These are phyloP conservation scores for Tulasnella sp. DNA, from an alignment of 768 basidiomycete genomes.

Conservation along the genomic window DNA sequence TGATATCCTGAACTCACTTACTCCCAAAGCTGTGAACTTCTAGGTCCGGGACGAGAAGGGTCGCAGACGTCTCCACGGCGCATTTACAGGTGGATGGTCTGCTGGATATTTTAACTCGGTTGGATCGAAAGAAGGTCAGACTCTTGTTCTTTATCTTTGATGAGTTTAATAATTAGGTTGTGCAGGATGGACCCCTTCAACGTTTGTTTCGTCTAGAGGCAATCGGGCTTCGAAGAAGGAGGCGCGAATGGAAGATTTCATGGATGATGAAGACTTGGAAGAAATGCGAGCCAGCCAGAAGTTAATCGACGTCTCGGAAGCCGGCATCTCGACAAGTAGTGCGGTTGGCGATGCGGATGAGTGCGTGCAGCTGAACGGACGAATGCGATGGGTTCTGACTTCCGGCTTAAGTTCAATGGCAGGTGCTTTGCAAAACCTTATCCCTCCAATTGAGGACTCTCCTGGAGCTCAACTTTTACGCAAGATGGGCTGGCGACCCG, in stretches of 20 bases:
- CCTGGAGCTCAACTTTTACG: conserved; percentile 75
- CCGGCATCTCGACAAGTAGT: conserved; percentile 56
- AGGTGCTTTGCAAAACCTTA: conserved; percentile 51
- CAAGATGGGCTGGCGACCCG: conserved; percentile 92
- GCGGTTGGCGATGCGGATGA: conserved; percentile 39
- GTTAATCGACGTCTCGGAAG: conserved; percentile 68
- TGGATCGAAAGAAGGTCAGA: conserved; percentile 84
- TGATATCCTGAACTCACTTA: conserved; percentile 14
- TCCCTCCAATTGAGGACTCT: conserved; percentile 66
- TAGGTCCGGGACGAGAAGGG: conserved; percentile 92
- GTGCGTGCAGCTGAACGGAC: conserved; percentile 30
- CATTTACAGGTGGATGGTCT: conserved; percentile 96
- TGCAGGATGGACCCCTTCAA: conserved; percentile 90
- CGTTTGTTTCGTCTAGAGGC: conserved; percentile 79
- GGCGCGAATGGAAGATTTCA: conserved; percentile 80
- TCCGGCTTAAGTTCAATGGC: conserved; percentile 44
- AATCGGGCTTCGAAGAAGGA: conserved; percentile 53
- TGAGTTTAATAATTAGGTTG: background rate
- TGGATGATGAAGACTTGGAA: conserved; percentile 97
- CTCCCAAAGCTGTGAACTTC: conserved; percentile 8
- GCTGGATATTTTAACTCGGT: conserved; percentile 96
- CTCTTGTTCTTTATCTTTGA: background rate
- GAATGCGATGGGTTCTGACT: background rate
- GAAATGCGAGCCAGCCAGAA: conserved; percentile 63
- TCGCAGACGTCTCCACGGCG: conserved; percentile 85